A percentile compares a stretch with the other conserved stretches of the same genome.
phyloP scores from a whole-genome alignment of 305 asterid species.

The Fraxinus floribunda region DNA sequence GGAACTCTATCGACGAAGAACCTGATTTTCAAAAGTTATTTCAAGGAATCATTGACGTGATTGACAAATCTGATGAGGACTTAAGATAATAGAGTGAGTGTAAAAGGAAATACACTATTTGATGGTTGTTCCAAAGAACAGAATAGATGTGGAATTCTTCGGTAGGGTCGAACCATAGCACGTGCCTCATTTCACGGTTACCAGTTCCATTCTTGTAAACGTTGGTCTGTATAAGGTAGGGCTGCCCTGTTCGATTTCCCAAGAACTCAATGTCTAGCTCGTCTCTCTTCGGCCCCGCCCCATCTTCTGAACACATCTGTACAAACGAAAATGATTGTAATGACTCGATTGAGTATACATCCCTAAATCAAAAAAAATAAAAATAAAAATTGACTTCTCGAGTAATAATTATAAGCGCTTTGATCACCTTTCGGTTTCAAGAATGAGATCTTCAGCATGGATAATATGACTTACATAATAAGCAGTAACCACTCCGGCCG shows the following conservation, averaged over 20 bases:
- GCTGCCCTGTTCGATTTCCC: slow-evolving; percentile 87
- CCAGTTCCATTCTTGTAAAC: slow-evolving; percentile 89
- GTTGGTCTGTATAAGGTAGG: slow-evolving; percentile 75
- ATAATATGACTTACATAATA: slow-evolving; percentile 55
- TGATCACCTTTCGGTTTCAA: too few relatives aligned
- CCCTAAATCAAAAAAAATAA: background rate
- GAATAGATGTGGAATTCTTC: slow-evolving; percentile 73
- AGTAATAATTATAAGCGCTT: background rate
- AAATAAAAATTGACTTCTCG: background rate
- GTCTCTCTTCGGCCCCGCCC: slow-evolving; percentile 72
- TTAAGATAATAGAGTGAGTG: background rate
- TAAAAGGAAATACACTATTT: slow-evolving; percentile 52
- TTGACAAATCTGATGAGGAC: background rate
- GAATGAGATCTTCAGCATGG: background rate
- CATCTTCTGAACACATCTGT: slow-evolving; percentile 82
- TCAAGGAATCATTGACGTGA: background rate
- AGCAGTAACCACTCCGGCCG: slow-evolving; percentile 95
- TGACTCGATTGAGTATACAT: background rate
- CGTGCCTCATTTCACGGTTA: slow-evolving; percentile 77
- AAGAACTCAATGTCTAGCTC: slow-evolving; percentile 87
- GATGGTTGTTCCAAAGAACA: slow-evolving; percentile 76
- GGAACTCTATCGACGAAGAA: slow-evolving; percentile 72
- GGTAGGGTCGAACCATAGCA: slow-evolving; percentile 86
- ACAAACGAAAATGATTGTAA: background rate
- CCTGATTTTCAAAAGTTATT: slow-evolving; percentile 28